Evolutionary conservation across 1,139 yeast genomes (phyloP).

Genomic region (Blastobotrys elegans): DNA sequence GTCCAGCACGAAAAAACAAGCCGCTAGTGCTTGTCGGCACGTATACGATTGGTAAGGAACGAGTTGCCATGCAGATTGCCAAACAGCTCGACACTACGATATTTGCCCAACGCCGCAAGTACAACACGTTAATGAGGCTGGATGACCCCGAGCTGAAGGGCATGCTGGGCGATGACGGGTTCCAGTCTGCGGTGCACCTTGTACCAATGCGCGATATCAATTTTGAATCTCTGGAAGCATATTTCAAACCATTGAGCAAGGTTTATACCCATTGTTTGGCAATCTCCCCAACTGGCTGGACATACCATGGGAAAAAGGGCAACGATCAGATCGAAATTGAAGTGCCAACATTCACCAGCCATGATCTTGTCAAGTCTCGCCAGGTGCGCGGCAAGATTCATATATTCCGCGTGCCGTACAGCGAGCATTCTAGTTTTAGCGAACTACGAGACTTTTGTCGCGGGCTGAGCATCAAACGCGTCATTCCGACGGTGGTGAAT

Average conservation of each 20-base stretch:
- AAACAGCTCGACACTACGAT: conserved; percentile 47
- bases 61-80: conserved; percentile 68
- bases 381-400: conserved; percentile 34
- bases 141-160: conserved; percentile 38
- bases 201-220: conserved; percentile 54
- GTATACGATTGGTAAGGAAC: conserved; percentile 88
- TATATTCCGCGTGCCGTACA: conserved; percentile 70
- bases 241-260: conserved; percentile 24
- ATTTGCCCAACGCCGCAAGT: conserved; percentile 48
- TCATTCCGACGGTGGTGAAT: conserved; percentile 87
- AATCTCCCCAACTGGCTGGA: conserved; percentile 80
- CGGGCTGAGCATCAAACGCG: conserved; percentile 44
- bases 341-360: conserved; percentile 21
- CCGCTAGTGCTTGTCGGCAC: conserved; percentile 75
- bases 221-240: conserved; percentile 32
- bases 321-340: conserved; percentile 17
- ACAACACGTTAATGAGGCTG: conserved; percentile 41
- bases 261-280: conserved; percentile 32
- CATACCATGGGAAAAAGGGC: conserved; percentile 39
- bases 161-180: conserved; percentile 42
- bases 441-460: conserved; percentile 67
- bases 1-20: conserved; percentile 13
- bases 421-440: conserved; percentile 87
- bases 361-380: conserved; percentile 31
- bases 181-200: conserved; percentile 59